These are phyloP conservation scores for Ogataea ganodermae DNA, from an alignment of 805 yeast species.

Conservation along the genomic window DNA sequence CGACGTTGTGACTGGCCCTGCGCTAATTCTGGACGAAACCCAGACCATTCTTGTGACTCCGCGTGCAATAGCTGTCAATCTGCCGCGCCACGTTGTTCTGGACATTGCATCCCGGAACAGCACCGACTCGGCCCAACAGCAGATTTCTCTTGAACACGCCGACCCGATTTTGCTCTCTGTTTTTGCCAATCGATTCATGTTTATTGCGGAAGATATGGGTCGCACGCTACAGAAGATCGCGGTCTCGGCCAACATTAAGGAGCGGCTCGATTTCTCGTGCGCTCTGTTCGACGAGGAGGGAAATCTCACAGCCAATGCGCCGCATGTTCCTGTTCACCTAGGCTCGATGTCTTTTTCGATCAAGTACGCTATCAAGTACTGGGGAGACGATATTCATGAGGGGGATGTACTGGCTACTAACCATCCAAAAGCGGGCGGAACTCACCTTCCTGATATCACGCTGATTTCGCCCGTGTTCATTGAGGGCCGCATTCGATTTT, in stretches of 20 bases:
- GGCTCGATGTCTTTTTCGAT: conserved; percentile 48
- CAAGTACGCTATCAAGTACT: conserved; percentile 37
- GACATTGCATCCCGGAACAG: conserved; percentile 9
- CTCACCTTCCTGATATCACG: conserved; percentile 53
- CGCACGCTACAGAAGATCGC: conserved; percentile 45
- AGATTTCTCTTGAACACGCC: conserved; percentile 37
- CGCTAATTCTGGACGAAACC: conserved; percentile 37
- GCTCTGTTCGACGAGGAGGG: conserved; percentile 49
- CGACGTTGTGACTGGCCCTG: conserved; percentile 50
- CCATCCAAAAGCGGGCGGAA: conserved; percentile 46
- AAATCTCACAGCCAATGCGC: conserved; percentile 23
- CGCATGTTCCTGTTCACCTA: conserved; percentile 49
- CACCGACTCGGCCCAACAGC: conserved; percentile 30
- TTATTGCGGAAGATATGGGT: conserved; percentile 52
- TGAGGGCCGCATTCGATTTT: conserved; percentile 46
- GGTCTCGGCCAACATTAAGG: conserved; percentile 48
- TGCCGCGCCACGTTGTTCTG: conserved; percentile 36
- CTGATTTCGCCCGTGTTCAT: conserved; percentile 56
- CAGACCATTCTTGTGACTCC: conserved; percentile 41
- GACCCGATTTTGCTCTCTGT: conserved; percentile 47
- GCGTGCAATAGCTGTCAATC: conserved; percentile 30
- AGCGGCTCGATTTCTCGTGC: conserved; percentile 48
- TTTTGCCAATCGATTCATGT: conserved; percentile 48
- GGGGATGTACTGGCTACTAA: conserved; percentile 48
- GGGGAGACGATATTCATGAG: conserved; percentile 40